Conservation (phyloP, 2,329 filamentous ascomycete genomes). For the Corynespora cassiicola region DNA sequence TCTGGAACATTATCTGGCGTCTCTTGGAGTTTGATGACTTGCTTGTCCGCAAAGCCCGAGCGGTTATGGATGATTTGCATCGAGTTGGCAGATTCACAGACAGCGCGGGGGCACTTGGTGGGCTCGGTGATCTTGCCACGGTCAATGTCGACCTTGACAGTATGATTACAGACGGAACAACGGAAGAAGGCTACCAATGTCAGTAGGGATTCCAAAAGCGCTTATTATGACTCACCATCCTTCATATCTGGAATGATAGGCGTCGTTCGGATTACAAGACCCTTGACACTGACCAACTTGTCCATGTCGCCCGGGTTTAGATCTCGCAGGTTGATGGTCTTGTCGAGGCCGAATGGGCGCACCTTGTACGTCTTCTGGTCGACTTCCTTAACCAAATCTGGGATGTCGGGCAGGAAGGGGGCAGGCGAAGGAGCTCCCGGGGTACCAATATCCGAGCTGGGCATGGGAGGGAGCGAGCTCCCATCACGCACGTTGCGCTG, state of each 20-base stretch:
- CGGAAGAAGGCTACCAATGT: conserved; percentile 81
- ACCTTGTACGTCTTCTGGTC: conserved; percentile 83
- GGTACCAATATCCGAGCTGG: conserved; percentile 76
- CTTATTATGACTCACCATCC: conserved; percentile 66
- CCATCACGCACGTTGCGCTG: conserved; percentile 51
- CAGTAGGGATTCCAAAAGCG: conserved; percentile 12
- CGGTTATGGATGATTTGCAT: conserved; percentile 99
- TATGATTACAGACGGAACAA: conserved; percentile 91
- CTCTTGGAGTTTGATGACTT: conserved; percentile 98
- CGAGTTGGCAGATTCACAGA: conserved; percentile 86
- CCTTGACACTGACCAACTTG: conserved; percentile 92
- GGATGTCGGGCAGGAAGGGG: conserved; percentile 56
- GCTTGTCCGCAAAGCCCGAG: conserved; percentile 93
- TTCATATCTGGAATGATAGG: conserved; percentile 99
- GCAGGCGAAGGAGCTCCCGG: conserved; percentile 41
- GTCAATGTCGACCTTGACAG: conserved; percentile 88
- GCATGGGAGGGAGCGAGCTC: conserved; percentile 78
- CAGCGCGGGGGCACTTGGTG: conserved; percentile 81
- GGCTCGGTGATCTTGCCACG: conserved; percentile 96
- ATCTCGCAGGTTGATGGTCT: conserved; percentile 88
- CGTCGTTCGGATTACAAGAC: conserved; percentile 92
- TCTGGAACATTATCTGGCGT: conserved; percentile 94
- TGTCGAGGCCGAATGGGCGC: conserved; percentile 86
- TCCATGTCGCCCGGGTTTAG: conserved; percentile 97
- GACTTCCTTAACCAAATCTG: conserved; percentile 79